These are phyloP conservation scores for Pythium pectinolyticum DNA, from an alignment of 352 stramenopile genomes.

Conservation along the genomic window DNA sequence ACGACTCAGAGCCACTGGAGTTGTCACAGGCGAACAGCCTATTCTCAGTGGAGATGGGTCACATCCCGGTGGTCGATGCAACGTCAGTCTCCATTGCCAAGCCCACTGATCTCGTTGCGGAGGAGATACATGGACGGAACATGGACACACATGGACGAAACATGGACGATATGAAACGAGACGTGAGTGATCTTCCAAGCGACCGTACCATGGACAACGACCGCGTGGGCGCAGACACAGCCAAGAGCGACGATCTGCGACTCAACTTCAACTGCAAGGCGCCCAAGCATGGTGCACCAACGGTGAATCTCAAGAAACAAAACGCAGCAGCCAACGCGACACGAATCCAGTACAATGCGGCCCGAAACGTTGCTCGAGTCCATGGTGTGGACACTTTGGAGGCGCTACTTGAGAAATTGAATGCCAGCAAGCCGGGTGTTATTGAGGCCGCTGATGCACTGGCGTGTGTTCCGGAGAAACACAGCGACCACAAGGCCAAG, in stretches of 20 bases:
- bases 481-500: not conserved
- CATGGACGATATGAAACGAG: not conserved
- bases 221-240: not conserved
- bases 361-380: not conserved
- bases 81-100: not conserved
- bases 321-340: not conserved
- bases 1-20: not conserved
- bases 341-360: not conserved
- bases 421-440: not conserved
- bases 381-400: not conserved
- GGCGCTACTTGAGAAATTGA: not conserved
- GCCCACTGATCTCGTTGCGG: not conserved
- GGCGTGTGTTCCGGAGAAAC: not conserved
- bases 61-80: not conserved
- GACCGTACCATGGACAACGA: not conserved
- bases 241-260: too few species aligned
- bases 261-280: conserved; percentile 2
- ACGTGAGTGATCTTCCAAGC: not conserved
- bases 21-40: not conserved
- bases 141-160: not conserved
- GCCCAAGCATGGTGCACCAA: conserved; percentile 1
- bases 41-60: not conserved
- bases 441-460: not conserved
- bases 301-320: not conserved
- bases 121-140: not conserved